Evolutionary conservation across 495 filamentous ascomycete species (phyloP).

Genomic region (Daldinia decipiens): DNA sequence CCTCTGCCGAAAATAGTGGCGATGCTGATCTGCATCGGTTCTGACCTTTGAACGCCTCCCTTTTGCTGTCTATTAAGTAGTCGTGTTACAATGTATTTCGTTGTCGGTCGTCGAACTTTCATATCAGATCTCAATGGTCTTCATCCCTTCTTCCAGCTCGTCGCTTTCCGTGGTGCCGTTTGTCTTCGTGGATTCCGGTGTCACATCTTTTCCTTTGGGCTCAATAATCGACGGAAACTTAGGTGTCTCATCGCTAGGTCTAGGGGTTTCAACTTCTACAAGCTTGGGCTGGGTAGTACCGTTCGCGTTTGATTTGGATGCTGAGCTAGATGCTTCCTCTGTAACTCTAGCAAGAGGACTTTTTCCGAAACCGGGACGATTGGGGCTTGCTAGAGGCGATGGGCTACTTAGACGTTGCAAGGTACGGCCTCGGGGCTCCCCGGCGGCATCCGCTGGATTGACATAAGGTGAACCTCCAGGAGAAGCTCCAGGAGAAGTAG

Average conservation of each 20-base stretch:
- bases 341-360: slow-evolving; percentile 64
- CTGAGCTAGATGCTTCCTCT: slow-evolving; percentile 54
- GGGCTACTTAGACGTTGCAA: slow-evolving; percentile 63
- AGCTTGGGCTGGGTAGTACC: slow-evolving; percentile 50
- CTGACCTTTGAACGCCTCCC: slow-evolving; percentile 48
- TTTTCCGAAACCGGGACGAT: slow-evolving; percentile 61
- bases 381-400: slow-evolving; percentile 64
- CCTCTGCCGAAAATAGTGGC: slow-evolving; percentile 8
- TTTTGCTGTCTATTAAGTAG: slow-evolving; percentile 46
- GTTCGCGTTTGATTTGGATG: slow-evolving; percentile 38
- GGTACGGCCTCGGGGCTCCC: slow-evolving; percentile 62
- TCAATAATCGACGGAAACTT: slow-evolving; percentile 38
- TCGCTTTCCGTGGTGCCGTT: slow-evolving; percentile 39
- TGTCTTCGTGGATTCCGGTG: slow-evolving; percentile 36
- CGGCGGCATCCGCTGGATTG: slow-evolving; percentile 58
- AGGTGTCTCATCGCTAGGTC: slow-evolving; percentile 57
- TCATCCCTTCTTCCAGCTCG: slow-evolving; percentile 61
- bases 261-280: slow-evolving; percentile 64
- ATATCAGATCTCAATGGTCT: slow-evolving; percentile 66
- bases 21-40: slow-evolving; percentile 31
- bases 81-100: slow-evolving; percentile 44
- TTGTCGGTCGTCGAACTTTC: slow-evolving; percentile 46
- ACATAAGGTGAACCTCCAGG: slow-evolving; percentile 65
- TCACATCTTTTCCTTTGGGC: slow-evolving; percentile 37
- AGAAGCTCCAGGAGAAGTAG: slow-evolving; percentile 56